Base-by-base conservation (phyloP, 257 asterid species). In the Lithospermum erythrorhizon region DNA sequence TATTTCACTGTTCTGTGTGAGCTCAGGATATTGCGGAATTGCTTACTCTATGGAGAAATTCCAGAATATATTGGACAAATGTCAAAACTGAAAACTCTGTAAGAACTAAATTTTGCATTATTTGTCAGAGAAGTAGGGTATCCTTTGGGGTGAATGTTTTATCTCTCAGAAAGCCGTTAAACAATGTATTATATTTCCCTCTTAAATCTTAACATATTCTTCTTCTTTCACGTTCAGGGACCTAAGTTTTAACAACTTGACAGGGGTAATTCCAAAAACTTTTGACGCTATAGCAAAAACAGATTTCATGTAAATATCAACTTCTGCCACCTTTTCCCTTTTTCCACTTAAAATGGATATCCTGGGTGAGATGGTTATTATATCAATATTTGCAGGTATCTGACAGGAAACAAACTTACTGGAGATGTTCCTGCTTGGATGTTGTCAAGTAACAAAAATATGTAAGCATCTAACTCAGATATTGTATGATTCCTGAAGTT, bases 161-260 rank as follows among this genome's bases (percentile, higher is more conserved):
- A 32, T 35, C 45, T 35, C 45, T 35, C 45, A 35, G 45, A 35
- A 35, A 35, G 45, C 13, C 13, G 14, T 35, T 35, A 41, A 11
- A 41, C 5, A 14, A 41, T 41, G 17, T 11, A 41, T 11, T 41
- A 41, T 41, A 41, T 18, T 41, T 18, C 49, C 11, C 17, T 24
- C n/a, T 48, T 18, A 37, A n/a, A 17, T 19, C 63, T 48, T 10
- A 65, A 18, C 14, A 13, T 16, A 48, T 47, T 14, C 41, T 60
- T 66, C 69, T 61, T 61, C 60, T 57, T 14, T 11, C 49, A 41
- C 13, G 9, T 79, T 67, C 59, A 89, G 98, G 80, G 98, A 87
- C 77, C 85, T 90, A 57, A 82, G 94, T 79, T 90, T 80, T 70
- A 90, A 90, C 65, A 75, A 81, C 64, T 75, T 90, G 80, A 74